Evolutionary conservation across 352 stramenopile genomes (phyloP).

Genomic region (Phytophthora uliginosa): DNA sequence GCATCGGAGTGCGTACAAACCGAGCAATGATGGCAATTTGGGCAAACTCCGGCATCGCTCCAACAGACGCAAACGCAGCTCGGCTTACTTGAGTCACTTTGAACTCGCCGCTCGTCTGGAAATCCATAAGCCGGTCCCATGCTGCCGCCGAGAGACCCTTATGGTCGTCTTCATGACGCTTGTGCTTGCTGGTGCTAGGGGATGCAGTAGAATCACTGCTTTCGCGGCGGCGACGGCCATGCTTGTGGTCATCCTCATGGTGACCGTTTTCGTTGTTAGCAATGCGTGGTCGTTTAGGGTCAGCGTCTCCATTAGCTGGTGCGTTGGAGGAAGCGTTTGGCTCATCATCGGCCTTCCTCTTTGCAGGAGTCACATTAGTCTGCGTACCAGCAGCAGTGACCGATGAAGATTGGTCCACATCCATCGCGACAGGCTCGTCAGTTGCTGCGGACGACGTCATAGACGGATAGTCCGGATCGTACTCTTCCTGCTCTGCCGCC

Average conservation of each 20-base stretch:
- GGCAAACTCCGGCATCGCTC: conserved; percentile 77
- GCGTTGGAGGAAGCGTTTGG: conserved; percentile 3
- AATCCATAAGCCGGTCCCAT: conserved; percentile 85
- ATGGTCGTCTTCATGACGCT: conserved; percentile 44
- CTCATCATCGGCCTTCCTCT: conserved; percentile 36
- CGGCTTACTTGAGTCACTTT: conserved; percentile 79
- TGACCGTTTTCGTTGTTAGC: conserved; percentile 19
- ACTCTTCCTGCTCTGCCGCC: conserved; percentile 40
- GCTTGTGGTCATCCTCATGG: conserved; percentile 27
- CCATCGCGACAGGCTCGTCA: conserved; percentile 26
- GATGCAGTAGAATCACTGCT: conserved; percentile 36
- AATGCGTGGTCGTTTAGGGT: conserved; percentile 34
- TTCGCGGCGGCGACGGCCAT: conserved; percentile 33
- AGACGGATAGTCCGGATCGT: conserved; percentile 53
- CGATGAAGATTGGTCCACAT: conserved; percentile 23
- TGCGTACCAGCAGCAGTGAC: conserved; percentile 3
- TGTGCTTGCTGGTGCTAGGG: conserved; percentile 23
- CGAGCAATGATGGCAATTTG: conserved; percentile 78
- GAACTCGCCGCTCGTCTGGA: conserved; percentile 72
- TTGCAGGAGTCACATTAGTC: conserved; percentile 24
- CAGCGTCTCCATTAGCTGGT: conserved; percentile 14
- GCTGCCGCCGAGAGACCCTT: conserved; percentile 70
- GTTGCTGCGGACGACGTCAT: conserved; percentile 21
- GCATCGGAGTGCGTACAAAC: conserved; percentile 72
- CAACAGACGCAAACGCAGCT: conserved; percentile 71